Conservation (phyloP, 306 rosid species). For the Dryas drummondii region DNA sequence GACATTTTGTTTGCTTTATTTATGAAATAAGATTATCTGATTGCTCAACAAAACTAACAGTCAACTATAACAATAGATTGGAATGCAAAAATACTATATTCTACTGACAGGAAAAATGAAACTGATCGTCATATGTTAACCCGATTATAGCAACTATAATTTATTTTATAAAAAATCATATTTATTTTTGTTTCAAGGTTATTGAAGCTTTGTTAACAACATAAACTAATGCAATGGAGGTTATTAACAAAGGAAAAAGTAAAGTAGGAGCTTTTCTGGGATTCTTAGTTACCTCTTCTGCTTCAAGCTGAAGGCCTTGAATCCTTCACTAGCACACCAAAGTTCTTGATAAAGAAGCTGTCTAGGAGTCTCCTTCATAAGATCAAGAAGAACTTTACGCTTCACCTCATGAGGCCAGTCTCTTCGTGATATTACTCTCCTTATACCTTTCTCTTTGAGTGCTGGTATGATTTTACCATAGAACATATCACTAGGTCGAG, state of each 20-base stretch:
- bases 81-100: neutral
- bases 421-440: constrained; percentile 96
- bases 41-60: neutral
- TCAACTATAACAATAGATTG: neutral
- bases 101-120: neutral
- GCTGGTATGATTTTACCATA: constrained; percentile 99
- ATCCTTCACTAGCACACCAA: constrained; percentile 99
- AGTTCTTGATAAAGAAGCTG: constrained; percentile 90
- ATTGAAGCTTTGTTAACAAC: neutral
- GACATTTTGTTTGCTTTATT: neutral
- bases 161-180: no score
- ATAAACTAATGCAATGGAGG: neutral
- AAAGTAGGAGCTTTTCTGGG: neutral
- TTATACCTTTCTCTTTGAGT: constrained; percentile 96
- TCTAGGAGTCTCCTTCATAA: constrained; percentile 88
- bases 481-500: constrained; percentile 98
- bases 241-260: neutral
- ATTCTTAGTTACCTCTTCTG: constrained; percentile 60
- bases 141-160: no score
- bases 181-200: neutral
- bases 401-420: constrained; percentile 99
- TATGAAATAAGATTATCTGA: neutral
- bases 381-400: constrained; percentile 87
- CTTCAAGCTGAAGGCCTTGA: constrained; percentile 84
- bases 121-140: neutral